Evolutionary conservation across 2,329 filamentous ascomycete genomes (phyloP).

Genomic region (Pseudogymnoascus sp.): DNA sequence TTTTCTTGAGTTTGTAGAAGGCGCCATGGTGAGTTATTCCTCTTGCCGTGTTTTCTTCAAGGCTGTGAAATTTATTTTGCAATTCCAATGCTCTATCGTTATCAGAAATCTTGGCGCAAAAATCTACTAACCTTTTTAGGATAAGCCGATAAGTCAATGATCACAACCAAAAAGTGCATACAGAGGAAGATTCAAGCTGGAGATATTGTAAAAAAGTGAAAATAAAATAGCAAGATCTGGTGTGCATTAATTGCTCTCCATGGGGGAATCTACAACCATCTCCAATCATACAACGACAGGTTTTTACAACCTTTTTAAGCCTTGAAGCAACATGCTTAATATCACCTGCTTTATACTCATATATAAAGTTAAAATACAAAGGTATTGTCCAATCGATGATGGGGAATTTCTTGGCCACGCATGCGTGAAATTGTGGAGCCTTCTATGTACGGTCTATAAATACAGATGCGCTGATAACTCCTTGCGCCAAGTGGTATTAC

Average conservation of each 20-base stretch:
- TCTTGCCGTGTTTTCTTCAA: constrained; percentile 8
- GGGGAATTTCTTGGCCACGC: background rate
- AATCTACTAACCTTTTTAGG: background rate
- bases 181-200: background rate
- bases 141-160: background rate
- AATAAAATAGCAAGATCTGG: background rate
- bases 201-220: background rate
- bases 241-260: background rate
- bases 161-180: background rate
- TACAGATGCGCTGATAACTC: background rate
- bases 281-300: background rate
- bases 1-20: constrained; percentile 35
- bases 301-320: background rate
- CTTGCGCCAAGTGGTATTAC: background rate
- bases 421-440: background rate
- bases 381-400: background rate
- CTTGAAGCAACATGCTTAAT: background rate
- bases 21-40: constrained; percentile 22
- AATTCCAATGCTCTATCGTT: constrained; percentile 9
- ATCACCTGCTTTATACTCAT: background rate
- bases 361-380: background rate
- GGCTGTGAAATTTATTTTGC: constrained; percentile 11
- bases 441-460: background rate
- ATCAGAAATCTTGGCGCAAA: constrained; percentile 11
- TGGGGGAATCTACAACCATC: background rate